Percentiles rank a stretch among this genome's conserved stretches.
phyloP scores from a whole-genome alignment of 192 early-diverging fungal species.

The Coemansia aciculifera region DNA sequence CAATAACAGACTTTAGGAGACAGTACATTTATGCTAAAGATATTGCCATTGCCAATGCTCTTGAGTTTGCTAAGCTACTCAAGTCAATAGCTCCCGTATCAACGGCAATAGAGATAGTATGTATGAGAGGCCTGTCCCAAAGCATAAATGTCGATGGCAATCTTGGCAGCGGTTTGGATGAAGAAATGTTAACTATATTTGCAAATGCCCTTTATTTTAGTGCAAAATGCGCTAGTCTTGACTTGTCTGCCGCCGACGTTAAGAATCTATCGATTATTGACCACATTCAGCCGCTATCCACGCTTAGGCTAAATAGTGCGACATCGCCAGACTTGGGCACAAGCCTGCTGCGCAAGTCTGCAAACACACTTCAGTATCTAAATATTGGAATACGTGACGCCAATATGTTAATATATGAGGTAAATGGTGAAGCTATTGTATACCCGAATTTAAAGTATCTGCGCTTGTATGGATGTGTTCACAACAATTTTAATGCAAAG shows the following conservation, averaged over 20 bases:
- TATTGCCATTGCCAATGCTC: background rate
- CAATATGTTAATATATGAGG: background rate
- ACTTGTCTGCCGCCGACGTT: too few species aligned
- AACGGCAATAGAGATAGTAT: too few species aligned
- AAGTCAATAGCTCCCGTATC: background rate
- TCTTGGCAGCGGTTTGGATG: too few species aligned
- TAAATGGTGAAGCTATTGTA: background rate
- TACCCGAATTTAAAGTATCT: conserved; percentile 3
- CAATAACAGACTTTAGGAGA: background rate
- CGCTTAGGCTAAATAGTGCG: background rate
- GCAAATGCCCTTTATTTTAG: too few species aligned
- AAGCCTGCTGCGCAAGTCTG: background rate
- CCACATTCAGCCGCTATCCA: background rate
- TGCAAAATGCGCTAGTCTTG: too few species aligned
- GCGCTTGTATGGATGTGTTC: too few species aligned
- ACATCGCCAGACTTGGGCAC: too few species aligned
- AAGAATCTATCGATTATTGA: too few species aligned
- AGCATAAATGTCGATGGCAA: background rate
- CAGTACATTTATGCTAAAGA: background rate
- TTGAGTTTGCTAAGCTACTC: background rate
- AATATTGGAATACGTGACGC: background rate
- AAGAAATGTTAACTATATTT: too few species aligned
- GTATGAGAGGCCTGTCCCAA: too few species aligned
- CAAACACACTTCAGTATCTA: background rate
- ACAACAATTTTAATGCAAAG: too few species aligned